Percentiles rank a stretch among this genome's conserved stretches.
Conservation (phyloP, 1,139 yeast genomes). For the Sugiyamaella pinicola region DNA sequence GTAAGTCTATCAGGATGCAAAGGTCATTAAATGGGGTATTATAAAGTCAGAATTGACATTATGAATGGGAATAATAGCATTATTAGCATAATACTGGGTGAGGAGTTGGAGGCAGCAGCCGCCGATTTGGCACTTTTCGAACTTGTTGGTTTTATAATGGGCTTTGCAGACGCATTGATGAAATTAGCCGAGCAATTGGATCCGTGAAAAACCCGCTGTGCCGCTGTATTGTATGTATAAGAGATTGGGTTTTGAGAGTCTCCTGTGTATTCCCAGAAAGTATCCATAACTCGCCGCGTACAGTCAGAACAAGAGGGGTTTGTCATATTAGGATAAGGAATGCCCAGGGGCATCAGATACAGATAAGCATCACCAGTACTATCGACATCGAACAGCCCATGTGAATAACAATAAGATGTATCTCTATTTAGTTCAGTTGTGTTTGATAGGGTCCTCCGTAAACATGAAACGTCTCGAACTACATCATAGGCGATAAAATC, state of each 20-base stretch:
- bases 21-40: neutral
- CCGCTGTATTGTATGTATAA: conserved; percentile 37
- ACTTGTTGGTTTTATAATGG: conserved; percentile 18
- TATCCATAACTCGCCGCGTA: conserved; percentile 34
- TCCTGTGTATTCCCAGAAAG: conserved; percentile 35
- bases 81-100: conserved; percentile 7
- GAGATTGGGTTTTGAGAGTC: conserved; percentile 32
- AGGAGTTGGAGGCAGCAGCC: conserved; percentile 16
- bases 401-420: conserved; percentile 38
- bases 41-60: conserved; percentile 1
- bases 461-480: conserved; percentile 38
- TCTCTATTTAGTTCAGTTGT: conserved; percentile 15
- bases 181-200: conserved; percentile 30
- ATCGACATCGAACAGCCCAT: conserved; percentile 33
- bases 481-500: conserved; percentile 36
- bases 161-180: conserved; percentile 28
- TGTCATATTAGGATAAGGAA: conserved; percentile 31
- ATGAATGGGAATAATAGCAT: conserved; percentile 6
- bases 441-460: conserved; percentile 20
- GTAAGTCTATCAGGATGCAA: conserved; percentile 14
- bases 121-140: conserved; percentile 5
- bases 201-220: conserved; percentile 27
- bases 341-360: conserved; percentile 40
- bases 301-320: conserved; percentile 37
- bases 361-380: conserved; percentile 38